Conservation (phyloP, 768 basidiomycete genomes). For the Tulasnella sp. region DNA sequence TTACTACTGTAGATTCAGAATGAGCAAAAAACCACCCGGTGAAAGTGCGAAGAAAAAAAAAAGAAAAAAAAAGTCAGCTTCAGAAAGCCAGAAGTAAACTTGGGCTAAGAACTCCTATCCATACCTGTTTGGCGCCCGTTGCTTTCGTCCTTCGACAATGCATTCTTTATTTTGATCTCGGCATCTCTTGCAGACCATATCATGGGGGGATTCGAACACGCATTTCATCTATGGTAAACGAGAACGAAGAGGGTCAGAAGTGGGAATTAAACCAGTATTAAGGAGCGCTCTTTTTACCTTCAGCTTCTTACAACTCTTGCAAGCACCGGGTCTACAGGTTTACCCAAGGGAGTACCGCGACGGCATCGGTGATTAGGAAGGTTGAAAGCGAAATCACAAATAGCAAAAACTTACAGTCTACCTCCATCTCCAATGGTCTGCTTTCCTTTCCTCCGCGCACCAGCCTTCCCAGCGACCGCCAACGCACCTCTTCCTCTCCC, state of each 20-base stretch:
- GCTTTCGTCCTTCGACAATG: conserved; percentile 75
- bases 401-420: neutral
- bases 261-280: neutral
- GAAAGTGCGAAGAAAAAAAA: neutral
- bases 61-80: too few relatives aligned
- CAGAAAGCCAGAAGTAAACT: too few relatives aligned
- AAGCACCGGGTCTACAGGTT: conserved; percentile 59
- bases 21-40: neutral
- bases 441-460: neutral
- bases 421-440: neutral
- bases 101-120: conserved; percentile 26
- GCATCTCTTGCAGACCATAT: conserved; percentile 62
- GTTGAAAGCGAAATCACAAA: neutral
- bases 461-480: neutral
- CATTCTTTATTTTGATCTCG: conserved; percentile 32
- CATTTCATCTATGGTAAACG: conserved; percentile 67
- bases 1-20: conserved; percentile 38
- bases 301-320: conserved; percentile 76
- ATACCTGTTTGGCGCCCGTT: conserved; percentile 70
- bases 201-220: conserved; percentile 59
- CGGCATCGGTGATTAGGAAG: neutral
- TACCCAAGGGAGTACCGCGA: neutral
- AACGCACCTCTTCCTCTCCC: neutral
- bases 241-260: neutral
- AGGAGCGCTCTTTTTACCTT: conserved; percentile 41